Base-by-base conservation (phyloP, 2,329 filamentous ascomycete species). In the Mariannaea elegans region DNA sequence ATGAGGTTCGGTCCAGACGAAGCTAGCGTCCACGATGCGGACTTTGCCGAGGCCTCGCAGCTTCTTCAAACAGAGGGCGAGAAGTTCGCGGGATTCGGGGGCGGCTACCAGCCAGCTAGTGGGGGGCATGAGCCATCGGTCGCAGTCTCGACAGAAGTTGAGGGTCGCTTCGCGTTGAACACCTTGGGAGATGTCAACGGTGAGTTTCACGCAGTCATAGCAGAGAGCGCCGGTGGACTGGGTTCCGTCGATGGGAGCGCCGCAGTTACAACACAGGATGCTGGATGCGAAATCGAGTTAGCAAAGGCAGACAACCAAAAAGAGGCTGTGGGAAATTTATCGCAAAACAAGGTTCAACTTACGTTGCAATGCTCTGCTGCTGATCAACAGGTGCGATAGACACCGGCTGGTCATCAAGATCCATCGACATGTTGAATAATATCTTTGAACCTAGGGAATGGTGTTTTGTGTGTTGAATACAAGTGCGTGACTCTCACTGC, bases 1-100 rank as follows among this genome's bases (percentile, higher is more conserved):
- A 80, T 99, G 95, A 10, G 95, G 94, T 78, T 99, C 95, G 1
- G 95, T 99, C 95, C 95, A 99, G 73, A 98, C 91, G 75, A 98
- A 99, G 71, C 88, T 91, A 45, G 95, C 95, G 75, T 99, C 95
- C 72, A 97, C 94, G 72, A 99, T 95, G 62, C 95, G 87, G 67
- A 97, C 92, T 81, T 95, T 97, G 75, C 90, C 88, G 64, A 99
- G 80, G 27, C 94, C 94, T 65, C 91, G 84, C 64, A 99, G 80
- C 77, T 95, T 96, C 74, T 93, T 90, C 66, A 99, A 82, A 77
- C 95, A 99, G 45, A 99, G 81, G 6, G 95, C 94, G 52, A 99
- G 84, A 58, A 99, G 84, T 80, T 99, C 95, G 78, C 94, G 89
- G 41, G 93, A 97, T 78, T 99, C 95, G 55, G 87, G 92, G 18